phyloP scores from a whole-genome alignment of 805 yeast species.

The Brettanomyces bruxellensis region DNA sequence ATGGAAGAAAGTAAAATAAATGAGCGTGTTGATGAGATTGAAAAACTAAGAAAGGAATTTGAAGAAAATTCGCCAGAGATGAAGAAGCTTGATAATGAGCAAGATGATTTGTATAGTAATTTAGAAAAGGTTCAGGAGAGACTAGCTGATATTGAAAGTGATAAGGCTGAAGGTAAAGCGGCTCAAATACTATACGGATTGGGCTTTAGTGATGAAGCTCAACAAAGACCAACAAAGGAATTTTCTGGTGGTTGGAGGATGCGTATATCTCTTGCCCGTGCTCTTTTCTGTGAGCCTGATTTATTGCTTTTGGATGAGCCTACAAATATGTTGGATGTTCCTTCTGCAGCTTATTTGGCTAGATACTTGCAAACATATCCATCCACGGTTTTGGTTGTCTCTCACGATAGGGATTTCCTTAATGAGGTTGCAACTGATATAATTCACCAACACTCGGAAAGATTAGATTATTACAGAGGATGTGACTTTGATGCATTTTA shows the following conservation, averaged over 20 bases:
- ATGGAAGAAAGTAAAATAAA: slow-evolving; percentile 67
- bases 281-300: slow-evolving; percentile 95
- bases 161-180: slow-evolving; percentile 95
- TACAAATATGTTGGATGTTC: slow-evolving; percentile 99
- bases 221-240: slow-evolving; percentile 71
- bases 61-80: slow-evolving; percentile 69
- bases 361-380: slow-evolving; percentile 85
- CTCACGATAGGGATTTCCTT: slow-evolving; percentile 95
- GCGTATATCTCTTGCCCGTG: slow-evolving; percentile 97
- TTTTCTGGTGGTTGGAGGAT: slow-evolving; percentile 99
- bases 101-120: slow-evolving; percentile 74
- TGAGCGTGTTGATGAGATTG: slow-evolving; percentile 70
- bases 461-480: slow-evolving; percentile 92
- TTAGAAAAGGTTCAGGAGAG: slow-evolving; percentile 75
- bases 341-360: slow-evolving; percentile 90
- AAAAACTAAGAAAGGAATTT: slow-evolving; percentile 56
- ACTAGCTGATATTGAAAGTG: slow-evolving; percentile 88
- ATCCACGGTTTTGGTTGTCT: slow-evolving; percentile 87
- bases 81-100: slow-evolving; percentile 78
- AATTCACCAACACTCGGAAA: slow-evolving; percentile 94
- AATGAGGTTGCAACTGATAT: slow-evolving; percentile 98
- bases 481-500: slow-evolving; percentile 90
- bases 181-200: slow-evolving; percentile 88
- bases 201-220: slow-evolving; percentile 88
- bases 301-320: slow-evolving; percentile 93